Conservation (phyloP, 495 filamentous ascomycete genomes). For the Penicillium coprophilum region DNA sequence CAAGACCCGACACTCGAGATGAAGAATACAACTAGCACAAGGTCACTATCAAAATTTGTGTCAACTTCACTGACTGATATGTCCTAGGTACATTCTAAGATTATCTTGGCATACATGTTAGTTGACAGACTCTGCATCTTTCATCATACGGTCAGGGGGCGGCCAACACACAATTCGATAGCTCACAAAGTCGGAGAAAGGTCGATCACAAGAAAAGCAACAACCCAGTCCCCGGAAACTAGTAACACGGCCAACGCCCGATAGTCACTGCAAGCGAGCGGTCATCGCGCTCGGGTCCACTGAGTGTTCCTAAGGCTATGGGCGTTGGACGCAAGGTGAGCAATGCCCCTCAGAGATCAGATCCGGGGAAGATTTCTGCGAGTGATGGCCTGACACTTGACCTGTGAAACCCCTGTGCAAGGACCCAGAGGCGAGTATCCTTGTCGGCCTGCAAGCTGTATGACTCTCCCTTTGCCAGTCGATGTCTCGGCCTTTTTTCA, state of each 20-base stretch:
- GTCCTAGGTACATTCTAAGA: neutral
- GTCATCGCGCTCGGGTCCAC: slow-evolving; percentile 4
- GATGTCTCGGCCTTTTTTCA: slow-evolving; percentile 26
- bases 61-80: neutral
- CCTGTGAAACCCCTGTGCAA: slow-evolving; percentile 25
- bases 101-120: neutral
- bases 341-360: neutral
- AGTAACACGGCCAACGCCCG: neutral
- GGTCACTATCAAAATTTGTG: neutral
- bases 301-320: neutral
- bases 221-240: slow-evolving; percentile 1
- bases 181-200: slow-evolving; percentile 10
- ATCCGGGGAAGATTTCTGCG: slow-evolving; percentile 27
- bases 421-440: slow-evolving; percentile 15
- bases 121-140: neutral
- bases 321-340: slow-evolving; percentile 15
- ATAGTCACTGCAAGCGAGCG: neutral
- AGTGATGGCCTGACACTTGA: slow-evolving; percentile 24
- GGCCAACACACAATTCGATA: slow-evolving; percentile 8
- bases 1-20: slow-evolving; percentile 6
- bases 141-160: slow-evolving; percentile 6
- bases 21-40: slow-evolving; percentile 7
- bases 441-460: slow-evolving; percentile 19
- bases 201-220: neutral
- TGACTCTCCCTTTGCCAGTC: slow-evolving; percentile 12